Evolutionary conservation across 148 eudicot genomes (phyloP).

Genomic region (Chenopodium formosanum): DNA sequence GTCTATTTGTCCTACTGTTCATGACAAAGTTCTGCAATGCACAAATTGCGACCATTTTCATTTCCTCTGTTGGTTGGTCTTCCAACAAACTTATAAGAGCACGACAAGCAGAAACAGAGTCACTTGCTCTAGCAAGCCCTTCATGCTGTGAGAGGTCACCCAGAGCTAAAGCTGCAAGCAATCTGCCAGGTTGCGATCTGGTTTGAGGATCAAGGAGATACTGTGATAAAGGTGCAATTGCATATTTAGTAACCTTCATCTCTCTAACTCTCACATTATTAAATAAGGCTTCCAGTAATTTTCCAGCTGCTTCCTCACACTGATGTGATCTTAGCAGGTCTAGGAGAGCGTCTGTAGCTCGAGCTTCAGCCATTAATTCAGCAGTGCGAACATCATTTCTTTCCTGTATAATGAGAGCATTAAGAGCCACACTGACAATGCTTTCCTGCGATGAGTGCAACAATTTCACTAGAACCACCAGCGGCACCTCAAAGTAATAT

Average conservation of each 20-base stretch:
- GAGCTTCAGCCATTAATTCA: conserved; percentile 70
- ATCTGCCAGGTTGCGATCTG: conserved; percentile 54
- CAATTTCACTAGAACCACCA: conserved; percentile 70
- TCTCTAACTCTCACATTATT: conserved; percentile 63
- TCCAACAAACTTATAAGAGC: conserved; percentile 68
- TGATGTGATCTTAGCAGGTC: conserved; percentile 64
- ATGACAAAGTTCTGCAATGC: conserved; percentile 81
- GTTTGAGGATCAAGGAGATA: conserved; percentile 82
- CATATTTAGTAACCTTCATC: conserved; percentile 64
- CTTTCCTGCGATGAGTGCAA: conserved; percentile 51
- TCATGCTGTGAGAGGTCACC: conserved; percentile 88
- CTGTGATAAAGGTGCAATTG: conserved; percentile 72
- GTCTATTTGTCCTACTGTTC: conserved; percentile 72
- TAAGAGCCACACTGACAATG: conserved; percentile 54
- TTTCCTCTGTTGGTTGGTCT: conserved; percentile 70
- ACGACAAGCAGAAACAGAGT: conserved; percentile 71
- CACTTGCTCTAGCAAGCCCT: conserved; percentile 67
- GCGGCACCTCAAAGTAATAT: conserved; percentile 60
- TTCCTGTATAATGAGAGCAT: conserved; percentile 59
- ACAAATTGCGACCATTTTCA: conserved; percentile 77
- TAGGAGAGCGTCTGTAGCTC: conserved; percentile 66
- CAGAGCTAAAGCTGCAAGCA: conserved; percentile 77
- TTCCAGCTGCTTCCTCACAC: conserved; percentile 72
- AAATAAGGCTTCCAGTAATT: conserved; percentile 68
- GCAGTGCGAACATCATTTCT: conserved; percentile 54